A percentile compares a stretch with the other conserved stretches of the same genome.
Evolutionary conservation across 306 rosid genomes (phyloP).

Genomic region (Cucumis melo): DNA sequence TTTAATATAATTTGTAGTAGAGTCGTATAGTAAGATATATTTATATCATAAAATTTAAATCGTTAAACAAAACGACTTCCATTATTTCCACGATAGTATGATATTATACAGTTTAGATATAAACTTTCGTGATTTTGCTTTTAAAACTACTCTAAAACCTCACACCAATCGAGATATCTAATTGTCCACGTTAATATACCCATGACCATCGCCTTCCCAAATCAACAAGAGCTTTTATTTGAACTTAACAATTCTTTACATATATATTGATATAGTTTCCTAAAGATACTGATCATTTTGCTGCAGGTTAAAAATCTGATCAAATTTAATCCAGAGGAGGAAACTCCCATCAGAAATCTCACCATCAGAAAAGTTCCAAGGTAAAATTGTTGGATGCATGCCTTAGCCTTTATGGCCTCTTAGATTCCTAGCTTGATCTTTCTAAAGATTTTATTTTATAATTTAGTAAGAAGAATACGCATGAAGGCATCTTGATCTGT

Average conservation of each 20-base stretch:
- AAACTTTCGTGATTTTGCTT: too few species aligned
- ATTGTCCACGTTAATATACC: too few species aligned
- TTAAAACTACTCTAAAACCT: too few species aligned
- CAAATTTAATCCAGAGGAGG: conserved; percentile 58
- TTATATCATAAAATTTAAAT: background rate
- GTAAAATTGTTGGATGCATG: conserved; percentile 13
- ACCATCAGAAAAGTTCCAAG: conserved; percentile 58
- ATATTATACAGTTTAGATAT: too few species aligned
- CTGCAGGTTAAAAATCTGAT: conserved; percentile 52
- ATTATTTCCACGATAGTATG: too few species aligned
- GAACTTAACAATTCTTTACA: too few species aligned
- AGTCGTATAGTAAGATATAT: background rate
- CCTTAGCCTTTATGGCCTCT: background rate
- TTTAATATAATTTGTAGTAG: background rate
- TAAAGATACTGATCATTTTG: background rate
- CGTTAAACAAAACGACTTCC: too few species aligned
- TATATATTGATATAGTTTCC: background rate
- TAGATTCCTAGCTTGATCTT: background rate
- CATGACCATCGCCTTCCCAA: too few species aligned
- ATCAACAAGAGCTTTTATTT: too few species aligned
- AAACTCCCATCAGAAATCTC: conserved; percentile 53
- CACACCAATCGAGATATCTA: too few species aligned
- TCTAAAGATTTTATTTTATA: background rate
- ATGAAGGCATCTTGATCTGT: too few species aligned
- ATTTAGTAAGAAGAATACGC: too few species aligned